These are phyloP conservation scores for Sclerotinia nivalis DNA, from an alignment of 2,329 filamentous ascomycete genomes.

Conservation along the genomic window DNA sequence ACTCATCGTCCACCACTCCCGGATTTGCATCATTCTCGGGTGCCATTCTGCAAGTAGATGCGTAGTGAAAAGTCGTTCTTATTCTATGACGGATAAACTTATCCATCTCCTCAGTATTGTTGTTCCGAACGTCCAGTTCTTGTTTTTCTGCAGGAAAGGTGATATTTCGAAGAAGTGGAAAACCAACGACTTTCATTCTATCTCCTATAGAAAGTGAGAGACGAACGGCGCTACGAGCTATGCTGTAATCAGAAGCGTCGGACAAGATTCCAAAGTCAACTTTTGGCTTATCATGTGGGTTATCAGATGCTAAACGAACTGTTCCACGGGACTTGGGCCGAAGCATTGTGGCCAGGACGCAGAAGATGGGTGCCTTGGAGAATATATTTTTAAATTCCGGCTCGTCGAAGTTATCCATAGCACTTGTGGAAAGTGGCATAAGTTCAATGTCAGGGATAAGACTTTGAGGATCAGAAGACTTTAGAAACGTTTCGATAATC, in stretches of 20 bases:
- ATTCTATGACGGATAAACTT: conserved; percentile 9
- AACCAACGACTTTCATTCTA: conserved; percentile 20
- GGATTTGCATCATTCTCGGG: conserved; percentile 37
- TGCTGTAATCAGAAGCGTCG: conserved; percentile 12
- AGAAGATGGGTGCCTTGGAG: conserved; percentile 21
- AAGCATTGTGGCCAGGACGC: conserved; percentile 15
- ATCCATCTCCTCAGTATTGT: conserved; percentile 2
- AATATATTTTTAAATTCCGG: conserved; percentile 12
- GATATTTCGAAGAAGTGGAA: conserved; percentile 31
- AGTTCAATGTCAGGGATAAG: conserved; percentile 24
- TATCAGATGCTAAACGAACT: conserved; percentile 21
- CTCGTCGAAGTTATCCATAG: conserved; percentile 23
- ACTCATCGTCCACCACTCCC: conserved; percentile 35
- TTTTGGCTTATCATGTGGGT: conserved; percentile 21
- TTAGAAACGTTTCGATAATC: background rate
- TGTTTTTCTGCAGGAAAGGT: background rate
- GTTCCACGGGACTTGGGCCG: conserved; percentile 24
- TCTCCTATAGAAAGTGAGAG: conserved; percentile 20
- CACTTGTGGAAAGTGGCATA: conserved; percentile 20
- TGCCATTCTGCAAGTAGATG: conserved; percentile 14
- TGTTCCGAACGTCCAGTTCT: background rate
- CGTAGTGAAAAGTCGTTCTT: background rate
- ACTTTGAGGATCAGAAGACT: background rate
- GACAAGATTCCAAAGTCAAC: conserved; percentile 26
- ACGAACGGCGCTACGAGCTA: conserved; percentile 18